These are phyloP conservation scores for Naganishia randhawae DNA, from an alignment of 768 basidiomycete genomes.

Conservation along the genomic window DNA sequence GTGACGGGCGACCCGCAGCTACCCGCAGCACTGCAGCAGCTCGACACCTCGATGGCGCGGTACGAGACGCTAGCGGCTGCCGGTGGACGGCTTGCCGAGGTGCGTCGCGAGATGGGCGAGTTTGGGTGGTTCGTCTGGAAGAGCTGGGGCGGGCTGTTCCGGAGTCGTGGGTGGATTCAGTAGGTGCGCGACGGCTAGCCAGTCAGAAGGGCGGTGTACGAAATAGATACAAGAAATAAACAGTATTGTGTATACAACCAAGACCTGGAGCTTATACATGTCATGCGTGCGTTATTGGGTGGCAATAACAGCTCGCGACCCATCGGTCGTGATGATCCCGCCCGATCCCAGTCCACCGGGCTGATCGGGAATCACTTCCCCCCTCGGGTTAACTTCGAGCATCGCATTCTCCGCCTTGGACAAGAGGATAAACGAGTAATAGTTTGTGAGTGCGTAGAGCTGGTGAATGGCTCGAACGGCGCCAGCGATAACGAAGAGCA, in stretches of 20 bases:
- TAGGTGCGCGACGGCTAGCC: background rate
- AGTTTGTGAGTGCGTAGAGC: slow-evolving; percentile 25
- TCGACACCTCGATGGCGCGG: slow-evolving; percentile 13
- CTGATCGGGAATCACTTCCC: slow-evolving; percentile 25
- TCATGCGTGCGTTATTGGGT: background rate
- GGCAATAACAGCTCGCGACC: slow-evolving; percentile 7
- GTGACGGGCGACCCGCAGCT: background rate
- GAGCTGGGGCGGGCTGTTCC: slow-evolving; percentile 31
- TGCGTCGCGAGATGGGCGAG: slow-evolving; percentile 5
- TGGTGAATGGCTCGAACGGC: slow-evolving; percentile 27
- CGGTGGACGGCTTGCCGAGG: slow-evolving; percentile 4
- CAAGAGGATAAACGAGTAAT: slow-evolving; percentile 22
- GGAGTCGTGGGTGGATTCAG: slow-evolving; percentile 30
- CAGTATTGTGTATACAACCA: background rate
- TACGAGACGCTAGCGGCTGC: background rate
- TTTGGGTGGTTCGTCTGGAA: slow-evolving; percentile 30
- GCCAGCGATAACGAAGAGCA: slow-evolving; percentile 26
- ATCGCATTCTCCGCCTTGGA: slow-evolving; percentile 32
- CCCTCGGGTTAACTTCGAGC: slow-evolving; percentile 30
- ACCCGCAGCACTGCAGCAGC: slow-evolving; percentile 1
- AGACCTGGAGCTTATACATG: background rate
- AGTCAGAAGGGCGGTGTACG: background rate
- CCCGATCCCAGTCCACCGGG: slow-evolving; percentile 11
- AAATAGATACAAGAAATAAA: background rate
- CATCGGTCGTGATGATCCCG: slow-evolving; percentile 15